Percentiles rank a stretch among this genome's conserved stretches.
These are phyloP conservation scores for Lathyrus tuberosus DNA, from an alignment of 306 rosid species.

Conservation along the genomic window DNA sequence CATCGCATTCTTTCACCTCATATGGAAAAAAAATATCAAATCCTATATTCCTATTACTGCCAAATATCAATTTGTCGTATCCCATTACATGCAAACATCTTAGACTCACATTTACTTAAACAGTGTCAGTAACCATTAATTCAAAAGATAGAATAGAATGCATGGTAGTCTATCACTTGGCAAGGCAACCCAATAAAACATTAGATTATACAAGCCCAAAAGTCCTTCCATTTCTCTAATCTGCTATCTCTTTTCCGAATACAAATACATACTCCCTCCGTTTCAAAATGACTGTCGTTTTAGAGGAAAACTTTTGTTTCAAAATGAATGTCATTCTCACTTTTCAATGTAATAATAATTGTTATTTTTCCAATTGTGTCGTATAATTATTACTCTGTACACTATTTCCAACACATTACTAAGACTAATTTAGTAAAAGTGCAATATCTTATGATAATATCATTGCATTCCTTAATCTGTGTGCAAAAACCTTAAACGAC, in stretches of 20 bases:
- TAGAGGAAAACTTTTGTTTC: no score
- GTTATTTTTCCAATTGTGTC: no score
- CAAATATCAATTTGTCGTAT: conserved; percentile 21
- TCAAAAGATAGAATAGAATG: conserved; percentile 19
- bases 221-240: conserved; percentile 23
- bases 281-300: no score
- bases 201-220: conserved; percentile 2
- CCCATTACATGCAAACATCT: conserved; percentile 33
- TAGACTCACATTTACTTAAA: conserved; percentile 7
- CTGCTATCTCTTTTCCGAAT: conserved; percentile 23
- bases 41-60: not conserved
- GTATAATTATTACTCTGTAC: no score
- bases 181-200: conserved; percentile 18
- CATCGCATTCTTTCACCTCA: conserved; percentile 20
- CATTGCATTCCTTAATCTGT: no score
- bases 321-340: no score
- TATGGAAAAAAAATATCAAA: conserved; percentile 20
- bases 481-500: no score
- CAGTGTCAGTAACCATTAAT: conserved; percentile 1
- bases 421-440: no score
- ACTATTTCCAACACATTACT: no score
- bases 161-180: conserved; percentile 16
- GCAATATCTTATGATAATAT: no score
- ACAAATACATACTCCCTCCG: conserved; percentile 27
- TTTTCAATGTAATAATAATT: no score